Conservation (phyloP, 1,284 basidiomycete species). For the Acaromyces ingoldii region DNA sequence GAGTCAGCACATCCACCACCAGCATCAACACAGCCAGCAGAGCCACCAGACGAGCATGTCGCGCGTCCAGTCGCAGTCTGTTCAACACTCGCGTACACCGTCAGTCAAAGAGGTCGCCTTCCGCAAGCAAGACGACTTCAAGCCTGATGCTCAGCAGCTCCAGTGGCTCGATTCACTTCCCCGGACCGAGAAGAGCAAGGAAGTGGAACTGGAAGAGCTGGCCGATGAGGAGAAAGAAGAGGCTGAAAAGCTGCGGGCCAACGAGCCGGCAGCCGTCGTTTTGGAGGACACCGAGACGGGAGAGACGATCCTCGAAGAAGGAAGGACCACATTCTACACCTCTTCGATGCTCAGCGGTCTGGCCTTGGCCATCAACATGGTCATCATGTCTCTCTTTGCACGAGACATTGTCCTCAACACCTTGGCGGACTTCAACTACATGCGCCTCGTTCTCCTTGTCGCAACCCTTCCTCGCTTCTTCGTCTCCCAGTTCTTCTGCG, state of each 20-base stretch:
- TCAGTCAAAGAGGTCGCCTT: background rate
- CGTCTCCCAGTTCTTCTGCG: constrained; percentile 61
- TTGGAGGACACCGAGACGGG: background rate
- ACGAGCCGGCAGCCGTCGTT: background rate
- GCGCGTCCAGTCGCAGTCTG: background rate
- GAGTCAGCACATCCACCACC: too few species aligned
- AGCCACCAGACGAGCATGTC: background rate
- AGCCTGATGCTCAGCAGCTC: background rate
- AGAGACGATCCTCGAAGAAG: constrained; percentile 59
- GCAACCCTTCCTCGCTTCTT: constrained; percentile 67
- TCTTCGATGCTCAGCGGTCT: constrained; percentile 73
- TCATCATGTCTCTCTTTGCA: constrained; percentile 60
- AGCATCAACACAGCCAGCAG: too few species aligned
- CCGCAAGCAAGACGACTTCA: background rate
- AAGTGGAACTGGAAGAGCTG: too few species aligned
- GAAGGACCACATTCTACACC: background rate
- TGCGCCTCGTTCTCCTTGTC: constrained; percentile 62
- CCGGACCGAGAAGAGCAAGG: background rate
- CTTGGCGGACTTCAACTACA: constrained; percentile 62
- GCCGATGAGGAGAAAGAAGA: background rate
- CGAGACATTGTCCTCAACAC: constrained; percentile 66
- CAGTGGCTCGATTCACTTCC: background rate
- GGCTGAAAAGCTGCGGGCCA: background rate
- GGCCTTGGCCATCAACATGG: constrained; percentile 55
- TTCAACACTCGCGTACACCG: too few species aligned